Evolutionary conservation across 306 rosid genomes (phyloP), one percentile per base, ranked within the genome.

Genomic region (Sindora glabra): DNA sequence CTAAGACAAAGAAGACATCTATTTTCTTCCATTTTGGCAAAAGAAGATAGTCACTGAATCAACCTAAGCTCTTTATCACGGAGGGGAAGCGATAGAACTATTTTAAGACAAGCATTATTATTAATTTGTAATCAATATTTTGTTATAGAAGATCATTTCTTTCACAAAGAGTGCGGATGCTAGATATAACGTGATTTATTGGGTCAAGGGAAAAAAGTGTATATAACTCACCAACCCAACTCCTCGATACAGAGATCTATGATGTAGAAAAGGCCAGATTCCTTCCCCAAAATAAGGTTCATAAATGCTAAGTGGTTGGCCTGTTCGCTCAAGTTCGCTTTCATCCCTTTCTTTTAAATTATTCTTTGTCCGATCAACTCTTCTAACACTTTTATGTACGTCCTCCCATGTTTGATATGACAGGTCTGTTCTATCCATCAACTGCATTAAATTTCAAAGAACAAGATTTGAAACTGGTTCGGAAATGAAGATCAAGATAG

Each of bases 251-350:
- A 94, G 91, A 57, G 97, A 73, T 64, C 55, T 71, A 14, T 24
- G 14, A 76, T 94, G 99, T 62, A 94, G 87, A 76, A 94, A 94
- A 50, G 95, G 84, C 99, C 99, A 94, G 65, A 80, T 69, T 61
- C 99, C 97, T 81, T 86, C 91, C 38, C 99, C 99, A 29, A 60
- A 69, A 75, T 89, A 94, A 64, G 97, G 99, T 74, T 94, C 99
- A 64, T 94, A 94, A 71, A 94, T 94, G 83, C 91, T 70, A 42
- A 94, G 66, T 3, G 89, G 87, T 53, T 94, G 99, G 58, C 97
- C 99, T 10, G 91, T 89, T 61, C 99, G 81, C 84, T 84, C 91
- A 73, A 94, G 90, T 74, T 94, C 99, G 64, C 95, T 78, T 5
- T 94, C 94, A 48, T 86, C 99, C 70, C 99, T 89, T 77, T 89